phyloP scores from a whole-genome alignment of 768 basidiomycete species.

The Mycena maculata region DNA sequence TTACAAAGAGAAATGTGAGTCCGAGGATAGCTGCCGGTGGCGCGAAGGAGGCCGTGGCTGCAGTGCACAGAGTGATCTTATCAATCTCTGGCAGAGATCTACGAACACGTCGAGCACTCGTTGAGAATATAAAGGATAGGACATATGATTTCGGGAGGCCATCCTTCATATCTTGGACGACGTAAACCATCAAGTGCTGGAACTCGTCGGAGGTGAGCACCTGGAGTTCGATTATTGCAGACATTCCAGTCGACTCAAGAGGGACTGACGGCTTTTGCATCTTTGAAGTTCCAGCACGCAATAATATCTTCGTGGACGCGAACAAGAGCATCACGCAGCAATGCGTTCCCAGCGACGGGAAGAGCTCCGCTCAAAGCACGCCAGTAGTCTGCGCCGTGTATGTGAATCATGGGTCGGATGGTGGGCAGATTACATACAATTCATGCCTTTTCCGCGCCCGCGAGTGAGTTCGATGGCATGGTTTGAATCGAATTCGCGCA shows the following conservation, averaged over 20 bases:
- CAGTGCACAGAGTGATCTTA: not conserved
- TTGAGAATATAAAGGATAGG: not conserved
- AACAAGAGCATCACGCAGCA: constrained; percentile 5
- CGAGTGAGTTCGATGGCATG: not conserved
- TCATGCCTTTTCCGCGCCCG: constrained; percentile 6
- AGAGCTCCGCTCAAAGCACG: not conserved
- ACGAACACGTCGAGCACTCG: too few relatives aligned
- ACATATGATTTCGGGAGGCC: not conserved
- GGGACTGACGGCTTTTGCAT: not conserved
- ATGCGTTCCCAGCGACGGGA: not conserved
- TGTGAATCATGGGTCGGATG: not conserved
- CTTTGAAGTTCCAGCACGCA: constrained; percentile 6
- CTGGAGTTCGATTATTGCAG: too few relatives aligned
- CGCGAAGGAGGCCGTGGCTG: not conserved
- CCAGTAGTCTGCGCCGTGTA: constrained; percentile 8
- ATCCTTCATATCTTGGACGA: constrained; percentile 7
- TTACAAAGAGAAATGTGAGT: constrained; percentile 1
- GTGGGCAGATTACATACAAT: not conserved
- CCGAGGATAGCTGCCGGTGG: constrained; percentile 14
- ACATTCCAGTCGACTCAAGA: too few relatives aligned
- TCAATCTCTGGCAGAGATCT: too few relatives aligned
- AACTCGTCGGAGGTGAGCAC: constrained; percentile 6
- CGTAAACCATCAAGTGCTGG: constrained; percentile 6
- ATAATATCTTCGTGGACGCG: constrained; percentile 11
- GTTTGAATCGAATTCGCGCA: not conserved